Evolutionary conservation across 2,329 filamentous ascomycete species (phyloP).

Genomic region (Colletotrichum salicis): DNA sequence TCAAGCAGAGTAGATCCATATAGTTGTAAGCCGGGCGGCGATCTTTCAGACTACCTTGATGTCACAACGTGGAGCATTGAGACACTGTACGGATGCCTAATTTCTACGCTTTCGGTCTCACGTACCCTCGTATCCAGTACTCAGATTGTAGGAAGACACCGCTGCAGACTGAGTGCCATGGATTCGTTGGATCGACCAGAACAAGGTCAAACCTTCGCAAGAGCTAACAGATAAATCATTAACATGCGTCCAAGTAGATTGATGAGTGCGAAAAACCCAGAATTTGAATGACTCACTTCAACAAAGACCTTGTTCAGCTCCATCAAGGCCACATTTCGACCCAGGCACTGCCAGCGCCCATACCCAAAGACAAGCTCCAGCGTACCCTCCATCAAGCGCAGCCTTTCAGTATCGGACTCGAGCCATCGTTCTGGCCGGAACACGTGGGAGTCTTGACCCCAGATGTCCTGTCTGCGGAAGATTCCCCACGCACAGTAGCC

Average conservation of each 20-base stretch:
- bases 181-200: constrained; percentile 43
- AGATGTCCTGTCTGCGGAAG: constrained; percentile 35
- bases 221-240: constrained; percentile 36
- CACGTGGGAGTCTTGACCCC: constrained; percentile 23
- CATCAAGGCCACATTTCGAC: constrained; percentile 50
- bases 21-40: not conserved
- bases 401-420: constrained; percentile 41
- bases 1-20: too few species aligned
- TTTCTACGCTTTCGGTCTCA: not conserved
- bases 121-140: constrained; percentile 5
- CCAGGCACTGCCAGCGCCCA: constrained; percentile 52
- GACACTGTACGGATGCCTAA: not conserved
- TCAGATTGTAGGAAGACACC: constrained; percentile 3
- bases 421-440: constrained; percentile 37
- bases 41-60: not conserved
- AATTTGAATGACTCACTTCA: constrained; percentile 41
- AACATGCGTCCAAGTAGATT: not conserved
- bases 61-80: not conserved
- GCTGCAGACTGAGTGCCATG: constrained; percentile 39
- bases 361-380: constrained; percentile 53
- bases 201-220: constrained; percentile 44
- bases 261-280: not conserved
- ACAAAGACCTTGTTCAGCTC: constrained; percentile 46
- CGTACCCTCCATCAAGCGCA: constrained; percentile 48
- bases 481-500: constrained; percentile 50